Evolutionary conservation across 2,329 filamentous ascomycete species (phyloP), one percentile per base, ranked within the genome.

Genomic region (Arthrobotrys megalospora): DNA sequence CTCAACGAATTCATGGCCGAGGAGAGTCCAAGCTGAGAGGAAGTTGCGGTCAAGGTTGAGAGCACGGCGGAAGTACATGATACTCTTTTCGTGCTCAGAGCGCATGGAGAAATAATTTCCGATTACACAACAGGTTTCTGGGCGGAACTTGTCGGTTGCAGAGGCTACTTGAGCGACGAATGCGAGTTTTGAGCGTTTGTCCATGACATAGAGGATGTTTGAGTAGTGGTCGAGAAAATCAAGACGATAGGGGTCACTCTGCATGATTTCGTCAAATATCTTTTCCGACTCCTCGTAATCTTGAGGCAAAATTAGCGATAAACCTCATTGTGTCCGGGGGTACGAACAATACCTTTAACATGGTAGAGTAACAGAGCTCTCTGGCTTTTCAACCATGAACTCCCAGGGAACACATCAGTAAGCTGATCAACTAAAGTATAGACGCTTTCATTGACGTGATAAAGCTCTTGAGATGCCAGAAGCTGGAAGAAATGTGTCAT

Each of bases 1-100:
- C 84, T 99, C 96, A 67, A 98, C 94, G 82, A 97, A 99, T 84
- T 99, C 96, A 84, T 99, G 96, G 0, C 96, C 96, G 95, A 99
- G 98, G 0, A 99, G 87, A 0, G 96, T 99, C 96, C 96, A 99
- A 1, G 96, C 96, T 0, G 94, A 96, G 14, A 97, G 88, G 83
- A 96, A 99, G 28, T 91, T 91, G 8, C 95, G 91, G 83, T 99
- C 96, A 0, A 99, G 87, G 0, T 93, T 96, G 19, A 99, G 86
- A 0, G 96, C 96, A 21, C 96, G 91, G 2, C 96, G 92, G 86
- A 99, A 99, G 85, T 98, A 98, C 85, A 97, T 94, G 66, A 99
- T 94, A 0, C 96, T 95, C 83, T 99, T 99, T 84, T 99, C 96
- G 83, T 99, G 96, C 83, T 96, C 91, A 0, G 94, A 97, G 79